phyloP scores from a whole-genome alignment of 148 eudicot genomes.

The Persicaria maculosa region DNA sequence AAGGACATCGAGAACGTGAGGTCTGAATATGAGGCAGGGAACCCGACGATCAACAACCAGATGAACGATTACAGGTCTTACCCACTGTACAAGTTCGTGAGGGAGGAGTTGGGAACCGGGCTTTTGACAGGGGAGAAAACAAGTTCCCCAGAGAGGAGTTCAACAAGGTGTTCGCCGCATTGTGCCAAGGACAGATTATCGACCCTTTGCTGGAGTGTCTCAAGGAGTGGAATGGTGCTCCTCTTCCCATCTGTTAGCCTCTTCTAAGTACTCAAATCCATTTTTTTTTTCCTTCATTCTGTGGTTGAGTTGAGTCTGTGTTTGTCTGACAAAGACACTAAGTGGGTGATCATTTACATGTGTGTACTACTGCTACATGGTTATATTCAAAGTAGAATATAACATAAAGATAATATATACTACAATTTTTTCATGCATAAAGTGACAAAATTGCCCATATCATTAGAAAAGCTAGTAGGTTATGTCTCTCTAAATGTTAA shows the following conservation, averaged over 20 bases:
- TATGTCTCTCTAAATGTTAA: background rate
- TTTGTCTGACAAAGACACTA: background rate
- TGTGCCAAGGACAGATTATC: constrained; percentile 23
- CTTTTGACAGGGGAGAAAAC: constrained; percentile 23
- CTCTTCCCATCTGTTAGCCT: constrained; percentile 30
- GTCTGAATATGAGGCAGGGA: constrained; percentile 17
- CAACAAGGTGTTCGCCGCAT: constrained; percentile 24
- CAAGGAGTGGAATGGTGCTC: constrained; percentile 35
- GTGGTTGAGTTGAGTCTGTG: background rate
- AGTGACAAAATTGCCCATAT: background rate
- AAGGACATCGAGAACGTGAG: constrained; percentile 23
- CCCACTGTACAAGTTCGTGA: constrained; percentile 29
- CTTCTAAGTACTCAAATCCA: no score
- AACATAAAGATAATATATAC: background rate
- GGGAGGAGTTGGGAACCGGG: constrained; percentile 17
- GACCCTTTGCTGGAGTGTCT: constrained; percentile 30
- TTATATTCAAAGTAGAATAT: constrained; percentile 4
- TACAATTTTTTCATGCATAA: background rate
- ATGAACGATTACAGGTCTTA: constrained; percentile 27
- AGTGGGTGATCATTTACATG: background rate
- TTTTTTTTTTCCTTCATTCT: background rate
- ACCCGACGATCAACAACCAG: constrained; percentile 13
- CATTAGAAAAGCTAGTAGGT: background rate
- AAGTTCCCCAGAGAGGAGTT: constrained; percentile 29
- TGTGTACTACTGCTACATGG: background rate